A percentile compares a stretch with the other conserved stretches of the same genome.
These are phyloP conservation scores for Toxoplasma gondii DNA, from an alignment of 169 alveolate species.

Conservation along the genomic window DNA sequence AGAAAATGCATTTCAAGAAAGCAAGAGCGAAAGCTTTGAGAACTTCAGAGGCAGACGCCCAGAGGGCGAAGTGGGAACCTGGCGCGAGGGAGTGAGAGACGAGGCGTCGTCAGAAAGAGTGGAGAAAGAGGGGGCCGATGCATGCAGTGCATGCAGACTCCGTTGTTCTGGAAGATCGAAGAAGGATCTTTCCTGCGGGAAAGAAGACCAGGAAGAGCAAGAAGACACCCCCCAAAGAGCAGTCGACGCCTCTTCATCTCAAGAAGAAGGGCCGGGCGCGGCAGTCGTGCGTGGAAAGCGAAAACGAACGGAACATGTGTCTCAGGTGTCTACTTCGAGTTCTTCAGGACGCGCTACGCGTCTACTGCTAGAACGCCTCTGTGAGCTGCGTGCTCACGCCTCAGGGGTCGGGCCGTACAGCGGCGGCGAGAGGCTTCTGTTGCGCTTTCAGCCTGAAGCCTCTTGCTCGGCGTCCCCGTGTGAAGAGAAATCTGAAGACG, in stretches of 20 bases:
- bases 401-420: slow-evolving; percentile 6
- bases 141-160: no score
- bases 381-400: not conserved
- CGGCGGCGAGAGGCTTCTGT: slow-evolving; percentile 8
- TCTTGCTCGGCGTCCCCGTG: not conserved
- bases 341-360: not conserved
- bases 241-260: no score
- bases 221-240: no score
- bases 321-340: not conserved
- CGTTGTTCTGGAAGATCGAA: no score
- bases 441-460: not conserved
- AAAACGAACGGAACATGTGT: not conserved
- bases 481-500: not conserved
- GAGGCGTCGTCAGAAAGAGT: not conserved
- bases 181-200: no score
- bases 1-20: not conserved
- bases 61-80: not conserved
- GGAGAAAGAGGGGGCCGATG: not conserved
- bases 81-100: not conserved
- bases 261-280: no score
- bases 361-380: not conserved
- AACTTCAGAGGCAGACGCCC: not conserved
- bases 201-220: no score
- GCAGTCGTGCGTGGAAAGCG: not conserved
- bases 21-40: not conserved